Evolutionary conservation across 2,329 filamentous ascomycete genomes (phyloP).

Genomic region (Colletotrichum viniferum): DNA sequence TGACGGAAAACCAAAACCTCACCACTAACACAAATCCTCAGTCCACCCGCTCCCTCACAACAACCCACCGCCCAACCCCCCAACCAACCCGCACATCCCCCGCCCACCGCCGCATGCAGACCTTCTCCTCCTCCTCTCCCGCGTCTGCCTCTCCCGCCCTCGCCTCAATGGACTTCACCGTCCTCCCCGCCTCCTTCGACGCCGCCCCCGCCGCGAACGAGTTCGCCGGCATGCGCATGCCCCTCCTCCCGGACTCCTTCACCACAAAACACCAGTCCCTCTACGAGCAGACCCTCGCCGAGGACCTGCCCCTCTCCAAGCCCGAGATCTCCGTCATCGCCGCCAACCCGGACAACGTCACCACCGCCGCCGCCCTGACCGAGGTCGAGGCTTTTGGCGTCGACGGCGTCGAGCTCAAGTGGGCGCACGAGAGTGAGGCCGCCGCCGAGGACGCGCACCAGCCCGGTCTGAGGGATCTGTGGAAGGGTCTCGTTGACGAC

Average conservation of each 20-base stretch:
- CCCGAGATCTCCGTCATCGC: slow-evolving; percentile 61
- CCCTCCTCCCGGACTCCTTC: slow-evolving; percentile 66
- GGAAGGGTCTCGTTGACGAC: slow-evolving; percentile 62
- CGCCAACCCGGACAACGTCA: slow-evolving; percentile 56
- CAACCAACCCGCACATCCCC: slow-evolving; percentile 40
- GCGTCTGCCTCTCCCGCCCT: slow-evolving; percentile 34
- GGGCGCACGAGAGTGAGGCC: slow-evolving; percentile 43
- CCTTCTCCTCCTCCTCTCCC: slow-evolving; percentile 59
- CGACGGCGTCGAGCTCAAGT: slow-evolving; percentile 61
- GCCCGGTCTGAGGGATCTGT: slow-evolving; percentile 54
- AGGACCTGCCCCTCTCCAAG: slow-evolving; percentile 34
- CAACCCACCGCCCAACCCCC: slow-evolving; percentile 52
- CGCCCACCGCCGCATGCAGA: slow-evolving; percentile 64
- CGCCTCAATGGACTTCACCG: slow-evolving; percentile 54
- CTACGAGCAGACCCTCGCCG: slow-evolving; percentile 45
- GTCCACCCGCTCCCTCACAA: slow-evolving; percentile 47
- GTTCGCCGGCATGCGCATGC: slow-evolving; percentile 54
- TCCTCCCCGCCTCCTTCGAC: slow-evolving; percentile 53
- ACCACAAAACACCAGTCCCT: slow-evolving; percentile 38
- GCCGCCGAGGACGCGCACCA: slow-evolving; percentile 32
- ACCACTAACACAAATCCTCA: slow-evolving; percentile 21
- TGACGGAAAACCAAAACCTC: too few species aligned
- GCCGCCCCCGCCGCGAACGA: slow-evolving; percentile 31
- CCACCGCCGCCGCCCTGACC: slow-evolving; percentile 55
- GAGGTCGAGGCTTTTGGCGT: slow-evolving; percentile 63